phyloP scores from a whole-genome alignment of 495 filamentous ascomycete genomes.

The Hyaloscypha variabilis region DNA sequence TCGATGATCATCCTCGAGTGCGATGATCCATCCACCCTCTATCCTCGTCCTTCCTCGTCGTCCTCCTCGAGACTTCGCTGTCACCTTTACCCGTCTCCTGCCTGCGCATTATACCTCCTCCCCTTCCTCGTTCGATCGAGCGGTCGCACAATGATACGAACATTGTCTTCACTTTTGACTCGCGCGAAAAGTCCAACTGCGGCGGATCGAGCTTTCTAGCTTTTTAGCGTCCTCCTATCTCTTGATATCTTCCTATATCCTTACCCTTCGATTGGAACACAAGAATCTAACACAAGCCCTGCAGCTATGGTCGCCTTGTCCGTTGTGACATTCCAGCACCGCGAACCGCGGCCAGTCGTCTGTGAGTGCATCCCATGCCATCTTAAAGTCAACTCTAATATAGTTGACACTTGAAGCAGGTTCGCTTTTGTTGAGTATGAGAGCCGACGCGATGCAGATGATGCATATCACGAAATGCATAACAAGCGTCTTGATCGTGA shows the following conservation, averaged over 20 bases:
- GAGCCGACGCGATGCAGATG: slow-evolving; percentile 97
- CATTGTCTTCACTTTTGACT: slow-evolving; percentile 40
- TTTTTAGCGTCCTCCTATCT: slow-evolving; percentile 18
- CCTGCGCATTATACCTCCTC: slow-evolving; percentile 35
- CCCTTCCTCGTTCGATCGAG: slow-evolving; percentile 51
- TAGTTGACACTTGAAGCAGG: slow-evolving; percentile 50
- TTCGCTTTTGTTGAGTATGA: slow-evolving; percentile 99
- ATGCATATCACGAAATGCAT: slow-evolving; percentile 99
- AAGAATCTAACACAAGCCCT: slow-evolving; percentile 28
- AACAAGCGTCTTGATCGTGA: slow-evolving; percentile 98
- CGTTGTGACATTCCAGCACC: slow-evolving; percentile 98
- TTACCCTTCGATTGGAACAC: slow-evolving; percentile 22
- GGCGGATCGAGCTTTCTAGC: slow-evolving; percentile 28
- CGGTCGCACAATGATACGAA: slow-evolving; percentile 53
- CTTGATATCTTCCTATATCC: slow-evolving; percentile 19
- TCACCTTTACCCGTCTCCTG: slow-evolving; percentile 40
- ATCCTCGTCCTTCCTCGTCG: slow-evolving; percentile 39
- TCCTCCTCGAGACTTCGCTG: slow-evolving; percentile 37
- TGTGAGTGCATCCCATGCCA: slow-evolving; percentile 66
- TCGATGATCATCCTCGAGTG: slow-evolving; percentile 48
- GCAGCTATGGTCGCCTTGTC: slow-evolving; percentile 95
- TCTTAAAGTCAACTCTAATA: slow-evolving; percentile 30
- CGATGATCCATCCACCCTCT: slow-evolving; percentile 37
- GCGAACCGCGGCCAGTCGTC: slow-evolving; percentile 84
- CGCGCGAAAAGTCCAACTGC: slow-evolving; percentile 25